phyloP scores from a whole-genome alignment of 2,329 filamentous ascomycete genomes.

The Madurella mycetomatis region DNA sequence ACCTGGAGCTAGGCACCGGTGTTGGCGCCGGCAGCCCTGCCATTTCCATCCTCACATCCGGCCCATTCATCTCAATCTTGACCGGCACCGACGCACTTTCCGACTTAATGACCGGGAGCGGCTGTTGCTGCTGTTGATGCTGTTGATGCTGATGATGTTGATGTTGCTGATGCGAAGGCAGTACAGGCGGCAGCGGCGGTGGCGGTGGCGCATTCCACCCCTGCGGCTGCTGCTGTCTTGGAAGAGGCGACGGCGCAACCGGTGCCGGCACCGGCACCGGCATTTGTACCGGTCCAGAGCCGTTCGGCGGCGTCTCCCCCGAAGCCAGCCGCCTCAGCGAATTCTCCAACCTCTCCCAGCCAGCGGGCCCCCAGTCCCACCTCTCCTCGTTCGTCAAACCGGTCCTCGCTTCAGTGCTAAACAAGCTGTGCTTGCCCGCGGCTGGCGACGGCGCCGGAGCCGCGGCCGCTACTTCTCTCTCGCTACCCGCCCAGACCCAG shows the following conservation, averaged over 20 bases:
- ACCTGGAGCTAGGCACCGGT: slow-evolving; percentile 17
- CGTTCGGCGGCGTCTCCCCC: slow-evolving; percentile 19
- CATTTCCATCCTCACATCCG: slow-evolving; percentile 14
- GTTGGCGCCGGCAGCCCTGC: slow-evolving; percentile 4
- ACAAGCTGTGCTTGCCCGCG: slow-evolving; percentile 35
- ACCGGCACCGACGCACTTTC: no score
- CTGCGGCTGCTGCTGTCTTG: not conserved
- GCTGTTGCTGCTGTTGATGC: slow-evolving; percentile 5
- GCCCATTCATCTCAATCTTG: slow-evolving; percentile 10
- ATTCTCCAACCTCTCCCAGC: slow-evolving; percentile 71
- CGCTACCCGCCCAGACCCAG: slow-evolving; percentile 75
- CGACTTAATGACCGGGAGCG: not conserved
- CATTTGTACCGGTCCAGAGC: slow-evolving; percentile 7
- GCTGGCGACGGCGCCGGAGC: slow-evolving; percentile 25
- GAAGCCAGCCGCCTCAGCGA: slow-evolving; percentile 51
- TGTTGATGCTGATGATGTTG: slow-evolving; percentile 5
- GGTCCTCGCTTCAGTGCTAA: slow-evolving; percentile 45
- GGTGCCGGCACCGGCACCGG: slow-evolving; percentile 4
- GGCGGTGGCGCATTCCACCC: not conserved
- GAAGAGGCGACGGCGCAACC: not conserved
- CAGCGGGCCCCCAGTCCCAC: slow-evolving; percentile 61
- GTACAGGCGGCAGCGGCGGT: not conserved
- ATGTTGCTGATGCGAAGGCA: slow-evolving; percentile 4
- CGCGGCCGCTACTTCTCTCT: slow-evolving; percentile 39
- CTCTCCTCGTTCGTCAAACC: slow-evolving; percentile 53